These are phyloP conservation scores for Pseudogymnoascus sp. DNA, from an alignment of 2,329 filamentous ascomycete genomes.

Conservation along the genomic window DNA sequence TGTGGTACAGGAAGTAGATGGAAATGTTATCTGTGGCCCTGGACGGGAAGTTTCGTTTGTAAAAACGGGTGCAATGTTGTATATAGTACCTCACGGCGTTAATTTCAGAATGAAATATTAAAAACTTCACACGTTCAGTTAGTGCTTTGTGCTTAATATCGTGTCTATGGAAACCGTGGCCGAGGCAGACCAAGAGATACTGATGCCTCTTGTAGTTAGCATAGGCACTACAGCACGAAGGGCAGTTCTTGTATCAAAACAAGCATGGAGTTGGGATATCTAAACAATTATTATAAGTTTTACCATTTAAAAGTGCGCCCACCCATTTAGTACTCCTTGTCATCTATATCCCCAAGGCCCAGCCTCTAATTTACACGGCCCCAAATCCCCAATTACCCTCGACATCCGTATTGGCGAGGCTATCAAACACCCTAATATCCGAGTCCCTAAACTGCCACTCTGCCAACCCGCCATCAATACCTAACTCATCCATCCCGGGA, in stretches of 20 bases:
- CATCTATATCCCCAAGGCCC: not conserved
- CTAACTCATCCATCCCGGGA: slow-evolving; percentile 11
- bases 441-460: slow-evolving; percentile 18
- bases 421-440: slow-evolving; percentile 27
- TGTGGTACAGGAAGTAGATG: slow-evolving; percentile 47
- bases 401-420: slow-evolving; percentile 26
- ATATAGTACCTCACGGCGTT: slow-evolving; percentile 7
- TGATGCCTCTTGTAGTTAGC: not conserved
- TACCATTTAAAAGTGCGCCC: not conserved
- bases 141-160: not conserved
- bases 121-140: not conserved
- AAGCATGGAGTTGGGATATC: slow-evolving; percentile 1
- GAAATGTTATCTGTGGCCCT: not conserved
- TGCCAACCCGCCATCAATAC: slow-evolving; percentile 15
- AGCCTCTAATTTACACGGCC: not conserved
- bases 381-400: slow-evolving; percentile 27
- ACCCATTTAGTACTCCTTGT: not conserved
- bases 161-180: not conserved
- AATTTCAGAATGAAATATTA: slow-evolving; percentile 6
- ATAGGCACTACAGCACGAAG: not conserved
- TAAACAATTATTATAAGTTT: not conserved
- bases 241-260: not conserved
- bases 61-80: slow-evolving; percentile 8
- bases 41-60: slow-evolving; percentile 8
- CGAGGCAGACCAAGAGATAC: not conserved